Evolutionary conservation across 2,329 filamentous ascomycete species (phyloP).

Genomic region (Penicillium olsonii): DNA sequence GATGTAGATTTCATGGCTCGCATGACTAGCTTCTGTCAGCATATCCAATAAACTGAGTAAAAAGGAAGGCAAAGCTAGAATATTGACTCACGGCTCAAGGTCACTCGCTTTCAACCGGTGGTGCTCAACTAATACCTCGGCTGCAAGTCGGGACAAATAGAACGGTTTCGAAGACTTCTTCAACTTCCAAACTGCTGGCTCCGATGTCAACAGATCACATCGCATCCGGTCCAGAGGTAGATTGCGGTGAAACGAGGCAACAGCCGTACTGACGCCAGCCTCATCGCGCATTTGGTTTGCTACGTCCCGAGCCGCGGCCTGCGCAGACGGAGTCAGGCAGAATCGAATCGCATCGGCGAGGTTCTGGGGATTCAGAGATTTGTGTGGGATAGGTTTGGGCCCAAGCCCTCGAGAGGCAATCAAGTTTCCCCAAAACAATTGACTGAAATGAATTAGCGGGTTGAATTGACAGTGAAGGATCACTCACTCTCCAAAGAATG

Average conservation of each 20-base stretch:
- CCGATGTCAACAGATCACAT: slow-evolving; percentile 22
- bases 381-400: slow-evolving; percentile 49
- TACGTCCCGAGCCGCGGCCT: slow-evolving; percentile 38
- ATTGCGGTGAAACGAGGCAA: slow-evolving; percentile 46
- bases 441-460: slow-evolving; percentile 23
- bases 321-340: slow-evolving; percentile 41
- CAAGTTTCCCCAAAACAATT: slow-evolving; percentile 58
- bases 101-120: slow-evolving; percentile 11
- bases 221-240: slow-evolving; percentile 22
- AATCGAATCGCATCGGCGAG: slow-evolving; percentile 49
- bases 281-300: slow-evolving; percentile 42
- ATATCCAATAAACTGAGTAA: not conserved
- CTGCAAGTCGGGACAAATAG: slow-evolving; percentile 21
- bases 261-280: slow-evolving; percentile 42
- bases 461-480: not conserved
- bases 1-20: slow-evolving; percentile 27
- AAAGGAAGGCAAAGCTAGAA: no score
- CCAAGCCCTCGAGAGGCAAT: slow-evolving; percentile 51
- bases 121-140: slow-evolving; percentile 21
- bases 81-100: slow-evolving; percentile 2
- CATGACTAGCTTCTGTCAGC: slow-evolving; percentile 13
- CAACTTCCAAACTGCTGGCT: slow-evolving; percentile 31
- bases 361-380: slow-evolving; percentile 44
- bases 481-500: slow-evolving; percentile 55
- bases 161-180: slow-evolving; percentile 13